Evolutionary conservation across 306 rosid species (phyloP).

Genomic region (Chamaecrista fasciculata): DNA sequence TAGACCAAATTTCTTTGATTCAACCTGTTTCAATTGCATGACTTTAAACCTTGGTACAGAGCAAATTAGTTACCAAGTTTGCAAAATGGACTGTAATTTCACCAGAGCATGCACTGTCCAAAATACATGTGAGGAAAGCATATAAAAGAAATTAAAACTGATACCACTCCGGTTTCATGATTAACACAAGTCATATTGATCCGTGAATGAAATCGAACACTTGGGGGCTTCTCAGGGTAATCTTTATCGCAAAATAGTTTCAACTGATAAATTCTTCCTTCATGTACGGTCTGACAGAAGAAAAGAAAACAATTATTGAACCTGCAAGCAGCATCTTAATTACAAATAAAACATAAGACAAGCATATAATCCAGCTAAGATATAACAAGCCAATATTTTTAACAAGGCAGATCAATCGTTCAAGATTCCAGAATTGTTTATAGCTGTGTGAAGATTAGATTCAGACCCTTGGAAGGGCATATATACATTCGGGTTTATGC

Average conservation of each 20-base stretch:
- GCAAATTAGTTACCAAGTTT: neutral
- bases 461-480: neutral
- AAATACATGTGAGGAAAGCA: constrained; percentile 19
- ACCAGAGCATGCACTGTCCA: neutral
- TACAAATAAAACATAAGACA: constrained; percentile 9
- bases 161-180: constrained; percentile 99
- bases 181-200: constrained; percentile 95
- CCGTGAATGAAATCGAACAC: constrained; percentile 97
- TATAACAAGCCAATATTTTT: neutral
- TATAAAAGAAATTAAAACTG: constrained; percentile 29
- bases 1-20: constrained; percentile 85
- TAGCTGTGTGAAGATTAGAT: neutral
- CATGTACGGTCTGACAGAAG: constrained; percentile 81
- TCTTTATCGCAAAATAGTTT: constrained; percentile 98
- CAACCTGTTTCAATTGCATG: constrained; percentile 63
- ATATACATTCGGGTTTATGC: neutral
- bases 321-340: constrained; percentile 19
- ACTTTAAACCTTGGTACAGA: constrained; percentile 13
- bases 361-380: neutral
- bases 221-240: constrained; percentile 99
- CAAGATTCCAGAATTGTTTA: constrained; percentile 12
- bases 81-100: neutral
- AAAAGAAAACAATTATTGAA: constrained; percentile 24
- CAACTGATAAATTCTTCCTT: constrained; percentile 97
- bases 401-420: neutral